A percentile compares a stretch with the other conserved stretches of the same genome.
phyloP scores from a whole-genome alignment of 2,329 filamentous ascomycete species.

The Cyphellophora europaea region DNA sequence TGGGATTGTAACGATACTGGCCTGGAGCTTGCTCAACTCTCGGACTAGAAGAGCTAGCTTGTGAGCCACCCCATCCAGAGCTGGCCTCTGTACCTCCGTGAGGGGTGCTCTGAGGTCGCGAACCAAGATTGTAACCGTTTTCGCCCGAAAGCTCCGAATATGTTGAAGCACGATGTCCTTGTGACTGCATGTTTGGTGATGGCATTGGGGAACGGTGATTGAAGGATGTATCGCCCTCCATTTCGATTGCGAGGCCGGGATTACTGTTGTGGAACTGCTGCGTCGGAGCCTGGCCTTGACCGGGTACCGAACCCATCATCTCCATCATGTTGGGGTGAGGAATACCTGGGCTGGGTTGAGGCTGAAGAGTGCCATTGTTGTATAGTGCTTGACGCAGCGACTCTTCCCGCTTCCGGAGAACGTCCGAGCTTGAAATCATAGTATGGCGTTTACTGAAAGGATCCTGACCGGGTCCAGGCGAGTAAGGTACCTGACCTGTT shows the following conservation, averaged over 20 bases:
- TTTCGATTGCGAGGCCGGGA: constrained; percentile 17
- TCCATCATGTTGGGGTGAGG: not conserved
- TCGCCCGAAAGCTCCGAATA: constrained; percentile 11
- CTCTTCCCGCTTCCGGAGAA: constrained; percentile 2
- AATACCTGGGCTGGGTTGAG: not conserved
- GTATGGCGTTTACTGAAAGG: not conserved
- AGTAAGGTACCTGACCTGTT: constrained; percentile 4
- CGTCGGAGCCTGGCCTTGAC: not conserved
- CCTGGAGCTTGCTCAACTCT: not conserved
- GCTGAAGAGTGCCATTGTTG: not conserved
- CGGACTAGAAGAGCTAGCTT: not conserved
- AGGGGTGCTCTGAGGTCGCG: constrained; percentile 7
- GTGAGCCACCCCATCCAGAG: constrained; percentile 1
- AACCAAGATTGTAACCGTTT: constrained; percentile 10
- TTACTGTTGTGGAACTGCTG: constrained; percentile 1
- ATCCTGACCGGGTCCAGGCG: constrained; percentile 1
- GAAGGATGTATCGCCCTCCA: constrained; percentile 15
- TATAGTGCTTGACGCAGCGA: not conserved
- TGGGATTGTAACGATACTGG: not conserved
- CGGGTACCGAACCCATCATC: not conserved
- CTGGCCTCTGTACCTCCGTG: constrained; percentile 11
- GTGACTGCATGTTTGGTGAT: constrained; percentile 1
- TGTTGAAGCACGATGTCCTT: not conserved
- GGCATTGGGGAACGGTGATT: not conserved
- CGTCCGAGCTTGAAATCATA: constrained; percentile 1